Evolutionary conservation across 1,284 basidiomycete genomes (phyloP).

Genomic region (Heterobasidion irregulare): DNA sequence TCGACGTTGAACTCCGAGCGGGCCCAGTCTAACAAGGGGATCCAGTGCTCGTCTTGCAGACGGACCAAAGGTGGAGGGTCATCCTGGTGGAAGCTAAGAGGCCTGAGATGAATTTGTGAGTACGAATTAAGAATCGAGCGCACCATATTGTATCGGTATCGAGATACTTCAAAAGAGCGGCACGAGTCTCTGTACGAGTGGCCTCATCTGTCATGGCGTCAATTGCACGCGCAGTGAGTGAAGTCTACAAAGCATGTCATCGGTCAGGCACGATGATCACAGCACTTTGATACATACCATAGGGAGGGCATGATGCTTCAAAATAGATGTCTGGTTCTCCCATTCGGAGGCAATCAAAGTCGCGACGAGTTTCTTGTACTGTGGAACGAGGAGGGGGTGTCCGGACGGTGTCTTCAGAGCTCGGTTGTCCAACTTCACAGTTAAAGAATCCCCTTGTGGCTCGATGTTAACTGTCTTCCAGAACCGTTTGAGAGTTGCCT

Average conservation of each 20-base stretch:
- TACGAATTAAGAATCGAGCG: constrained; percentile 13
- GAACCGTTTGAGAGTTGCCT: constrained; percentile 79
- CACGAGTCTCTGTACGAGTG: constrained; percentile 58
- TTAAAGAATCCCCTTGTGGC: constrained; percentile 46
- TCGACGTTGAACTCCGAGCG: constrained; percentile 57
- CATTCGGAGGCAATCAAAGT: constrained; percentile 90
- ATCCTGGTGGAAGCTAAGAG: constrained; percentile 73
- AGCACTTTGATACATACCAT: constrained; percentile 48
- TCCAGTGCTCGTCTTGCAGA: constrained; percentile 87
- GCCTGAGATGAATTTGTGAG: neutral
- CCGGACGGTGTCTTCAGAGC: constrained; percentile 86
- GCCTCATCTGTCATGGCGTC: constrained; percentile 63
- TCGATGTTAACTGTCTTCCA: constrained; percentile 84
- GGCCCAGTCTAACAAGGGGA: constrained; percentile 81
- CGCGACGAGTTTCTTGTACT: constrained; percentile 66
- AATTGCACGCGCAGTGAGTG: constrained; percentile 81
- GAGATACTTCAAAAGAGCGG: constrained; percentile 78
- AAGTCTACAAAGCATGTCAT: constrained; percentile 51
- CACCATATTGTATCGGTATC: constrained; percentile 96
- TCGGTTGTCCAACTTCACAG: constrained; percentile 79
- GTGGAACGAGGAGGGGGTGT: constrained; percentile 65
- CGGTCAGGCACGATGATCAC: neutral
- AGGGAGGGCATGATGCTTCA: constrained; percentile 90
- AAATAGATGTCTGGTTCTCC: constrained; percentile 82
- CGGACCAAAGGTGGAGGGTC: constrained; percentile 69